Percentiles rank a stretch among this genome's conserved stretches.
These are phyloP conservation scores for Plectosphaerella cucumerina DNA, from an alignment of 2,329 filamentous ascomycete genomes.

Conservation along the genomic window DNA sequence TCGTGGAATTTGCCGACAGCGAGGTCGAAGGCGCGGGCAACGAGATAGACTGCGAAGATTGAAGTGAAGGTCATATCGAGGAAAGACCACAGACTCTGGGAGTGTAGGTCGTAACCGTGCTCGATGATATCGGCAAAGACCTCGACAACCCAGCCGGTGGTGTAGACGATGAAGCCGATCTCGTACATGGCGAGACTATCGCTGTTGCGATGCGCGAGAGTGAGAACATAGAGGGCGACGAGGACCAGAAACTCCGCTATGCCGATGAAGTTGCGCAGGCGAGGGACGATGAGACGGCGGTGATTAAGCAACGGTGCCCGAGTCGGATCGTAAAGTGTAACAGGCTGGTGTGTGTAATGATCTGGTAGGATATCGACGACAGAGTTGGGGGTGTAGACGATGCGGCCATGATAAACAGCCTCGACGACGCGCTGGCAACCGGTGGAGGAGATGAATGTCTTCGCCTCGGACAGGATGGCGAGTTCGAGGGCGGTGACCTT, in stretches of 20 bases:
- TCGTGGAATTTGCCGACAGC: constrained; percentile 23
- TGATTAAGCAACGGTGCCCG: constrained; percentile 65
- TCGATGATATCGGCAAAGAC: constrained; percentile 62
- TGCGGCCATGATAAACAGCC: constrained; percentile 63
- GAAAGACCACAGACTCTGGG: constrained; percentile 72
- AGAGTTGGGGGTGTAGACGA: constrained; percentile 66
- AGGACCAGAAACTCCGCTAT: constrained; percentile 62
- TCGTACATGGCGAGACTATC: constrained; percentile 46
- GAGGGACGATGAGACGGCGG: constrained; percentile 66
- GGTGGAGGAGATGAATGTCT: constrained; percentile 60
- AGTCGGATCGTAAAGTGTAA: constrained; percentile 65
- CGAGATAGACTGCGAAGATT: constrained; percentile 59
- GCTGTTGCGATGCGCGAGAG: constrained; percentile 55
- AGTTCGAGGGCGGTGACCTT: constrained; percentile 68
- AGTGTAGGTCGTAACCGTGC: constrained; percentile 64
- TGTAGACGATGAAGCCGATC: constrained; percentile 58
- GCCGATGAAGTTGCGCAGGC: constrained; percentile 63
- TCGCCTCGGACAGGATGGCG: constrained; percentile 68
- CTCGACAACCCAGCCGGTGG: constrained; percentile 64
- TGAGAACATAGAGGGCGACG: constrained; percentile 56
- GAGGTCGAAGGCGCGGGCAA: constrained; percentile 54
- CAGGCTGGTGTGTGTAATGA: constrained; percentile 67
- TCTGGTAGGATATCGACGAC: constrained; percentile 72
- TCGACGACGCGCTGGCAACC: constrained; percentile 68
- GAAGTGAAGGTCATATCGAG: constrained; percentile 64